Evolutionary conservation across 1,284 basidiomycete species (phyloP), one percentile per base, ranked within the genome.

Genomic region (Boletus semigastroideus): DNA sequence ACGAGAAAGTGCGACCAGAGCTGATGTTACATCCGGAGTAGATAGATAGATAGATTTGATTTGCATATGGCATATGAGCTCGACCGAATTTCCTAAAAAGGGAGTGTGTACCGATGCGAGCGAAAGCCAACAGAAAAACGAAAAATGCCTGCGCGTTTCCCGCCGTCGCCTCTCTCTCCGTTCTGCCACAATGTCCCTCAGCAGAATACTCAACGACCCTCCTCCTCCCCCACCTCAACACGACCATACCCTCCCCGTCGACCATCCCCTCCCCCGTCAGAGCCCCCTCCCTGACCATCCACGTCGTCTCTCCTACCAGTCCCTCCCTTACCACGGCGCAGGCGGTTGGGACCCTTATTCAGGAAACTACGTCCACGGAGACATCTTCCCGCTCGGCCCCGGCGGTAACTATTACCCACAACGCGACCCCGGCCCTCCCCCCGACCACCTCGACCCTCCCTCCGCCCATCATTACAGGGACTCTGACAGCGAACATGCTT

Each of bases 1-100:
- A 99, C 74, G 77, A 84, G 70, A 92, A 94, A 74, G 97, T 99
- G 59, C 83, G 92, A 57, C 97, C 97, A 47, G 95, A 99, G 77
- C 75, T 92, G 69, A 92, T 92, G 90, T 66, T 92, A 59, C 73
- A 86, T 61, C 89, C 89, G 31, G 80, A 82, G 48, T 65, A 65
- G 54, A 22, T 12, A 1, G 3, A 11, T 12, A 19, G 19, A n/a
- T n/a, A n/a, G n/a, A n/a, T n/a, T n/a, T n/a, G n/a, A n/a, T n/a
- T n/a, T n/a, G n/a, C n/a, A n/a, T n/a, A n/a, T n/a, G n/a, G 37
- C 3, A 7, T 13, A 16, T 36, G n/a, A 16, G 16, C 34, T 38
- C 37, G 55, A 55, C 59, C 54, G 59, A 64, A 48, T 70, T 65
- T 22, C 65, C 63, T 41, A 49, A 67, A 66, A 58, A 61, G 69